phyloP scores from a whole-genome alignment of 2,329 filamentous ascomycete genomes.

The Amauroascus verrucosus region DNA sequence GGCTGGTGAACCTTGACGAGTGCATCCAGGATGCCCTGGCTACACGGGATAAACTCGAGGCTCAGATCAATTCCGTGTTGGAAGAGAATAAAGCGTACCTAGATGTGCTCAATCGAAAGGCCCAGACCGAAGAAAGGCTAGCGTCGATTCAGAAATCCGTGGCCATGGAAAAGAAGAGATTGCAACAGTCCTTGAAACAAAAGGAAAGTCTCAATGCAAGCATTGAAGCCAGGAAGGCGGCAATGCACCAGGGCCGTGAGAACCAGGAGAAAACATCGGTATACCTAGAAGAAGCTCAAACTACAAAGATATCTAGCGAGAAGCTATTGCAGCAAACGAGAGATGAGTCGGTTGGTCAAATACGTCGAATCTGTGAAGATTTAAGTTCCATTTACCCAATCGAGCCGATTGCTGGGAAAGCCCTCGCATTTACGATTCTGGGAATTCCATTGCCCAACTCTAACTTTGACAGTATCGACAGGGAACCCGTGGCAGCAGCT shows the following conservation, averaged over 20 bases:
- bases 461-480: constrained; percentile 55
- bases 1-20: constrained; percentile 74
- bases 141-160: constrained; percentile 43
- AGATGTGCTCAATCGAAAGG: constrained; percentile 26
- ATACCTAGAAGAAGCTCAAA: constrained; percentile 52
- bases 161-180: constrained; percentile 52
- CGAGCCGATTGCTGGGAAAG: constrained; percentile 50
- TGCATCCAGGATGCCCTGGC: constrained; percentile 82
- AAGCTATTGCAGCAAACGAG: constrained; percentile 46
- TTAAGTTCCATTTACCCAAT: constrained; percentile 72
- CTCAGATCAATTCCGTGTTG: constrained; percentile 58
- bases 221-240: constrained; percentile 53
- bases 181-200: constrained; percentile 52
- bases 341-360: constrained; percentile 69
- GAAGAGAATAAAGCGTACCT: constrained; percentile 29
- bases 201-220: constrained; percentile 59
- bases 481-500: constrained; percentile 70
- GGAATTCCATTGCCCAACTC: constrained; percentile 71
- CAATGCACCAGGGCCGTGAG: constrained; percentile 55
- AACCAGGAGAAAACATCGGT: constrained; percentile 49
- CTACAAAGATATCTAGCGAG: constrained; percentile 49
- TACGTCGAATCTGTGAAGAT: constrained; percentile 78
- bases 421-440: constrained; percentile 76
- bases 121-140: constrained; percentile 33
- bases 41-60: constrained; percentile 61